Evolutionary conservation across 768 basidiomycete genomes (phyloP).

Genomic region (Lentinula edodes): DNA sequence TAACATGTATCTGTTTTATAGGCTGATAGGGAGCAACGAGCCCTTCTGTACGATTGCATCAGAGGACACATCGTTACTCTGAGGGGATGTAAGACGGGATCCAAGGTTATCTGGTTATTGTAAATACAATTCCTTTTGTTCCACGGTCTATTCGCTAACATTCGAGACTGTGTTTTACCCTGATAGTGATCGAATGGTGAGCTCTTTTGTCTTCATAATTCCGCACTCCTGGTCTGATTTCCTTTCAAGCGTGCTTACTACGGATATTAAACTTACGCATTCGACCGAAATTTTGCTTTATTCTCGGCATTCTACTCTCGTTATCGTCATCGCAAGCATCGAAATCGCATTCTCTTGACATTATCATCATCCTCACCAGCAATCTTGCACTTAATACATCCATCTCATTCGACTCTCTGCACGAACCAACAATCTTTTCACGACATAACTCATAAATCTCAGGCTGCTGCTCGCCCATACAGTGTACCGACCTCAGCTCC

Average conservation of each 20-base stretch:
- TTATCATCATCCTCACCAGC: background rate
- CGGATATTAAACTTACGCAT: slow-evolving; percentile 37
- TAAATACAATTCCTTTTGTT: slow-evolving; percentile 19
- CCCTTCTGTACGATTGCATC: slow-evolving; percentile 78
- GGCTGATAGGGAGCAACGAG: slow-evolving; percentile 86
- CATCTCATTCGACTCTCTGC: background rate
- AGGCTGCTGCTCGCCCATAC: slow-evolving; percentile 10
- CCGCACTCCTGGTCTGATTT: slow-evolving; percentile 8
- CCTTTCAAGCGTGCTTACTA: slow-evolving; percentile 52
- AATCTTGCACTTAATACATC: background rate
- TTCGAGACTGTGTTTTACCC: background rate
- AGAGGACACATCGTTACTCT: slow-evolving; percentile 84
- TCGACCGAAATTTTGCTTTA: slow-evolving; percentile 19
- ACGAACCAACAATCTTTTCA: background rate
- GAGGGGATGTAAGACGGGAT: slow-evolving; percentile 88
- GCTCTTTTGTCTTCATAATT: slow-evolving; percentile 4
- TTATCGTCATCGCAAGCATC: background rate
- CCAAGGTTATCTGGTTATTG: slow-evolving; percentile 90
- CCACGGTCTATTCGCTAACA: slow-evolving; percentile 1
- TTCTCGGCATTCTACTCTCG: slow-evolving; percentile 18
- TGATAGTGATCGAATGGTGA: slow-evolving; percentile 53
- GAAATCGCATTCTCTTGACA: slow-evolving; percentile 4
- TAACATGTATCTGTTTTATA: slow-evolving; percentile 20
- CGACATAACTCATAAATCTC: slow-evolving; percentile 4
- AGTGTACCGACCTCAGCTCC: background rate